Percentiles rank a stretch among this genome's conserved stretches.
phyloP scores from a whole-genome alignment of 345 rosid genomes.

The Psidium guajava region DNA sequence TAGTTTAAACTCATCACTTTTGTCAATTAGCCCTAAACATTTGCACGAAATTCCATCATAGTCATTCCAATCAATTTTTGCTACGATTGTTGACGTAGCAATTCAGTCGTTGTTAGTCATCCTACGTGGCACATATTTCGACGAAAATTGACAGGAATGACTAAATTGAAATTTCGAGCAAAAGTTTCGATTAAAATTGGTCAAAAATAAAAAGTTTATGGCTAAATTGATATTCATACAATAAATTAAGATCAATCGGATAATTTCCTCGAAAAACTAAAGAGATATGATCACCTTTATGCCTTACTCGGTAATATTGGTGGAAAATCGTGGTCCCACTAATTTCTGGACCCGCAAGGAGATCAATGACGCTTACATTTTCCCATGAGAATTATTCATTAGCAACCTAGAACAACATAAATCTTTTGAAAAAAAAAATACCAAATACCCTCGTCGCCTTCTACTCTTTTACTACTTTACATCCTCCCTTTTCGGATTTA shows the following conservation, averaged over 20 bases:
- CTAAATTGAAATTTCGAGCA: fast-evolving
- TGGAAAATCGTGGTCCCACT: background rate
- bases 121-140: background rate
- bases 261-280: fast-evolving
- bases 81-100: background rate
- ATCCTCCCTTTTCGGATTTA: too few species aligned
- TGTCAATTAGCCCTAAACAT: background rate
- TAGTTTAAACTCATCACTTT: background rate
- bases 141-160: background rate
- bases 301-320: background rate
- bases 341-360: background rate
- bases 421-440: background rate
- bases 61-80: background rate
- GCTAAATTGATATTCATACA: fast-evolving
- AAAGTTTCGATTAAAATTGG: background rate
- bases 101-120: too few species aligned
- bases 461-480: background rate
- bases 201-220: fast-evolving
- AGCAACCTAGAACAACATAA: background rate
- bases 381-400: background rate
- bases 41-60: background rate
- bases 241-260: background rate
- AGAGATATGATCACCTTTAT: background rate
- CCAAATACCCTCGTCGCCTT: background rate
- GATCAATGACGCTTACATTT: background rate